phyloP scores from a whole-genome alignment of 805 yeast species.

The Candida sphagnicola region DNA sequence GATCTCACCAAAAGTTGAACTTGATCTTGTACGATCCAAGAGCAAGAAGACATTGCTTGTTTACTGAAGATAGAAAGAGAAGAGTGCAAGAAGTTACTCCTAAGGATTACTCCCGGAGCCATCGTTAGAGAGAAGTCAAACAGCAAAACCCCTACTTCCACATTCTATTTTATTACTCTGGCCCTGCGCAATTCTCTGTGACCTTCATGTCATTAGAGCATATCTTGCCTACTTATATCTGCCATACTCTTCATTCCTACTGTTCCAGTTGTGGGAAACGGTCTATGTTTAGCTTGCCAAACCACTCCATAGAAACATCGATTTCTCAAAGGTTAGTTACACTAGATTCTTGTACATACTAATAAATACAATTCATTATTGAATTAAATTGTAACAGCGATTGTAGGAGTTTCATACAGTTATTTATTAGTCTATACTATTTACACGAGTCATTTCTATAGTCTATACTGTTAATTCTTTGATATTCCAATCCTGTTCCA shows the following conservation, averaged over 20 bases:
- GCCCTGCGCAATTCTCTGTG: too few species aligned
- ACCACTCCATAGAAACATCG: background rate
- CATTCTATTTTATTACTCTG: too few species aligned
- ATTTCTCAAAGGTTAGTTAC: background rate
- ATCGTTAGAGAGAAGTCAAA: too few species aligned
- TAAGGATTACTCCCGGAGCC: constrained; percentile 30
- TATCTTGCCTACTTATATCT: too few species aligned
- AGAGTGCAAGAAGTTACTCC: constrained; percentile 53
- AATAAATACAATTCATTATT: background rate
- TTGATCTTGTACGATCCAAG: constrained; percentile 84
- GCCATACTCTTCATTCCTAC: too few species aligned
- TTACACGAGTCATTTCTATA: background rate
- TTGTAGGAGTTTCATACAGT: too few species aligned
- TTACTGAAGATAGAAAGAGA: constrained; percentile 85
- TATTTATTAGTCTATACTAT: background rate
- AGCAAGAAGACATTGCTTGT: constrained; percentile 87
- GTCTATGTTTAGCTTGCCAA: too few species aligned
- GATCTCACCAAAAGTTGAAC: constrained; percentile 73
- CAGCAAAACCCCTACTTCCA: too few species aligned
- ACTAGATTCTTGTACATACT: background rate
- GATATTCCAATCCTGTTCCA: constrained; percentile 17
- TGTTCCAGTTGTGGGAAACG: too few species aligned
- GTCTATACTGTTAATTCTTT: constrained; percentile 4
- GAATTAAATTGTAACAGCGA: too few species aligned
- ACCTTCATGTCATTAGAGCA: too few species aligned